Evolutionary conservation across 257 asterid species (phyloP).

Genomic region (Nicotiana noctiflora): DNA sequence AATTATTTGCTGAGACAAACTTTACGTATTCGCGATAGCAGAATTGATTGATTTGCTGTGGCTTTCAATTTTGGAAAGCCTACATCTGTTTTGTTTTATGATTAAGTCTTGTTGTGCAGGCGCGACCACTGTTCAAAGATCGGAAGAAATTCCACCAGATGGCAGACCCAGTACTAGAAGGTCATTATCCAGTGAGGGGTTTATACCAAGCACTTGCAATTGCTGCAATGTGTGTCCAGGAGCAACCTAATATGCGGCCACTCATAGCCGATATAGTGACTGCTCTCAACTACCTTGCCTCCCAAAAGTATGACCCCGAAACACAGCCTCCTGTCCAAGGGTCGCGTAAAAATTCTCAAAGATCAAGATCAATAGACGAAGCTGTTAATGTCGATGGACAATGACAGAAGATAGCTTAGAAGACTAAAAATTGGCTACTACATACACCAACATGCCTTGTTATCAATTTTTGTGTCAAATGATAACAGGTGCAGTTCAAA

Average conservation of each 20-base stretch:
- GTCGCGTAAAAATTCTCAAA: slow-evolving; percentile 10
- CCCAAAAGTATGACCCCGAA: slow-evolving; percentile 41
- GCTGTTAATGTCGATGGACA: background rate
- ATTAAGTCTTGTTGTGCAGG: slow-evolving; percentile 27
- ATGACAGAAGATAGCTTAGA: background rate
- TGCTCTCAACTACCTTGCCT: slow-evolving; percentile 53
- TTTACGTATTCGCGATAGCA: background rate
- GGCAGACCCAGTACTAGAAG: slow-evolving; percentile 60
- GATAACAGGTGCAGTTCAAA: slow-evolving; percentile 15
- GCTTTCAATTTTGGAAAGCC: background rate
- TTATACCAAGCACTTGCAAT: slow-evolving; percentile 65
- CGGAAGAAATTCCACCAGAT: slow-evolving; percentile 47
- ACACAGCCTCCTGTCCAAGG: slow-evolving; percentile 6
- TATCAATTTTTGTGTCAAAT: slow-evolving; percentile 11
- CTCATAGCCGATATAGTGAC: slow-evolving; percentile 41
- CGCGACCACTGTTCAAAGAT: slow-evolving; percentile 59
- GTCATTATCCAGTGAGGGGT: slow-evolving; percentile 48
- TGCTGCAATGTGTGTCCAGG: slow-evolving; percentile 63
- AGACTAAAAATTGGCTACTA: background rate
- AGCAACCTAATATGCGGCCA: slow-evolving; percentile 49
- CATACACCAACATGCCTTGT: background rate
- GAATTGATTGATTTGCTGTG: background rate
- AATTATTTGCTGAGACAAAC: background rate
- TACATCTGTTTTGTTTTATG: background rate
- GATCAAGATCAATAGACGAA: background rate